Evolutionary conservation across 306 rosid species (phyloP), one percentile per base, ranked within the genome.

Genomic region (Citrullus colocynthis): DNA sequence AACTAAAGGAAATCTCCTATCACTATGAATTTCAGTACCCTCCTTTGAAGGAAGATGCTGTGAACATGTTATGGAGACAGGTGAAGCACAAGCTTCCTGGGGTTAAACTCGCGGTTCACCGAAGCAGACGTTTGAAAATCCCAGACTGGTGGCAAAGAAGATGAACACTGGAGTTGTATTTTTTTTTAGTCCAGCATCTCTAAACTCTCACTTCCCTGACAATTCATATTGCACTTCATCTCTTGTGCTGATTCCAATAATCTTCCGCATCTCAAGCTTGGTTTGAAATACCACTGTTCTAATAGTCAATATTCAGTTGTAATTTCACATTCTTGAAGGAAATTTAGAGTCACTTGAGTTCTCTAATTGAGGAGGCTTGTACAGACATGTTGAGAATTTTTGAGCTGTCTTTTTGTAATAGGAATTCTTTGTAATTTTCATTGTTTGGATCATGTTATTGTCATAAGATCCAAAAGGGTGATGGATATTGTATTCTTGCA

Each of bases 41-140:
- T 17, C 93, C 96, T 0, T 77, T 83, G 74, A 91, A 84, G 78
- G 98, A 86, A 76, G 99, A 96, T 73, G 96, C 97, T 45, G 93
- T 95, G 24, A 82, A 92, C 81, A 92, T 95, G 99, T 77, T 96
- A 34, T 96, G 99, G 98, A 92, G 93, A 86, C 97, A 96, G 84
- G 93, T 96, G 36, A 91, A 85, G 83, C 96, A 88, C 88, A 92
- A 93, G 85, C 92, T 92, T 85, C 90, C 97, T 1, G 86, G n/a
- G 16, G 93, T 89, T 76, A 89, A 78, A 80, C 96, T 92, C 75
- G 85, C 88, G 54, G 75, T 88, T 48, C 96, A 96, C 81, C 85
- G 97, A 85, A 91, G 75, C 83, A 75, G 84, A 77, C 90, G 99
- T 80, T 82, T 96, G 87, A 96, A 96, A 88, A 74, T 96, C 75